phyloP scores from a whole-genome alignment of 1,139 yeast genomes.

The Nakaseomyces uthaithaninus region DNA sequence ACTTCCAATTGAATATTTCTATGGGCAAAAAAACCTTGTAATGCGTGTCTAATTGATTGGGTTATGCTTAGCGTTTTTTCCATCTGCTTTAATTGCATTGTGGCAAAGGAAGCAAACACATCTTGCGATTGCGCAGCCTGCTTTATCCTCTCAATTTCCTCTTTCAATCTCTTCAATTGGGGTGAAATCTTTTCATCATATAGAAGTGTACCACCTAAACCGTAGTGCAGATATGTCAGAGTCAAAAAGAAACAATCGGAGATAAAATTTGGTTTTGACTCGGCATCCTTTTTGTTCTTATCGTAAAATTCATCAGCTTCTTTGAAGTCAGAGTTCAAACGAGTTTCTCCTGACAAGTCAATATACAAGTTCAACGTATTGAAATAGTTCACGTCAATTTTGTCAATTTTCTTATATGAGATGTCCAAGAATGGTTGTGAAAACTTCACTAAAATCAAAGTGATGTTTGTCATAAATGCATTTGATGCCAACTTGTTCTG shows the following conservation, averaged over 20 bases:
- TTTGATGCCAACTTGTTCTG: conserved; percentile 61
- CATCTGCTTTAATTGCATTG: conserved; percentile 41
- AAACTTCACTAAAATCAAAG: conserved; percentile 57
- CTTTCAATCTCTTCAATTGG: conserved; percentile 34
- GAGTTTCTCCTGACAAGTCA: conserved; percentile 72
- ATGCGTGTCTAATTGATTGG: conserved; percentile 44
- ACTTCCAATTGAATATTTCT: conserved; percentile 52
- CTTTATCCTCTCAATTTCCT: conserved; percentile 44
- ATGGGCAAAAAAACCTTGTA: conserved; percentile 53
- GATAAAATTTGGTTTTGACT: conserved; percentile 56
- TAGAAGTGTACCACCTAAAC: conserved; percentile 69
- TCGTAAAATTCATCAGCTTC: conserved; percentile 57
- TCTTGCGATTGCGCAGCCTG: conserved; percentile 23
- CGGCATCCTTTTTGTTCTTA: conserved; percentile 29
- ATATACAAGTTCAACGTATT: conserved; percentile 40
- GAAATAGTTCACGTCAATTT: conserved; percentile 64
- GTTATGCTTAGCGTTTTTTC: conserved; percentile 37
- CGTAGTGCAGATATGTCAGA: conserved; percentile 75
- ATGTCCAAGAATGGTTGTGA: conserved; percentile 79
- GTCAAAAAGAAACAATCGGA: conserved; percentile 81
- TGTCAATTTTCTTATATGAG: conserved; percentile 58
- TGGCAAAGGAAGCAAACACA: conserved; percentile 30
- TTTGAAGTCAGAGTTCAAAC: conserved; percentile 64
- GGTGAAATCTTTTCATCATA: conserved; percentile 48
- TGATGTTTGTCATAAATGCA: conserved; percentile 73